Evolutionary conservation across 768 basidiomycete genomes (phyloP).

Genomic region (Tylopilus rubrobrunneus): DNA sequence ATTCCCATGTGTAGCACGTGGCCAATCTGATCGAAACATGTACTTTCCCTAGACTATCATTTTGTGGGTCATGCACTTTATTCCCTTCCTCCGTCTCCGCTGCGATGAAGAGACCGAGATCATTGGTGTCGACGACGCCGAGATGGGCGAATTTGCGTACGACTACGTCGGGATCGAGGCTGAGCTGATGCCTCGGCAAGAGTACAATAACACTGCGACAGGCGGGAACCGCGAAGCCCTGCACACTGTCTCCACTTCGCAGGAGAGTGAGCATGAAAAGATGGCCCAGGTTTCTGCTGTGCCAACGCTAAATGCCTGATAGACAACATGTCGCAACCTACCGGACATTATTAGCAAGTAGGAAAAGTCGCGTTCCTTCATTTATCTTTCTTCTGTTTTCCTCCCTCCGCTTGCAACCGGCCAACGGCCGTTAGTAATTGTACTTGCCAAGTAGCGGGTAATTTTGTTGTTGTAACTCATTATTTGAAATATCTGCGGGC

Average conservation of each 20-base stretch:
- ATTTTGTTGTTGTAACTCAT: not conserved
- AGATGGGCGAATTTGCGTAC: conserved; percentile 89
- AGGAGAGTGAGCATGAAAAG: conserved; percentile 30
- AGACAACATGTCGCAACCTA: not conserved
- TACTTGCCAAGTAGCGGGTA: not conserved
- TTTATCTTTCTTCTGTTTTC: not conserved
- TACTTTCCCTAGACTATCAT: conserved; percentile 56
- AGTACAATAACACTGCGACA: conserved; percentile 26
- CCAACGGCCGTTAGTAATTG: not conserved
- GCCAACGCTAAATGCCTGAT: not conserved
- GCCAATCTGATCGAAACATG: not conserved
- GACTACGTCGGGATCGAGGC: conserved; percentile 78
- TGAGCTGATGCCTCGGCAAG: conserved; percentile 36
- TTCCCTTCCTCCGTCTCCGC: conserved; percentile 77
- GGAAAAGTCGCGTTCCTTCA: too few relatives aligned
- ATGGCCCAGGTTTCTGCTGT: not conserved
- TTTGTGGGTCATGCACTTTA: conserved; percentile 84
- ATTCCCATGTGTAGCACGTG: not conserved
- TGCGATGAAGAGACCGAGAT: conserved; percentile 62
- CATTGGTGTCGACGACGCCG: conserved; percentile 84
- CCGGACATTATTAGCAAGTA: not conserved
- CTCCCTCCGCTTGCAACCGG: not conserved
- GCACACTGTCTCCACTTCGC: conserved; percentile 26
- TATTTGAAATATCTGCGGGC: not conserved
- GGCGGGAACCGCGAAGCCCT: conserved; percentile 35